Evolutionary conservation across 2,329 filamentous ascomycete species (phyloP), one percentile per base, ranked within the genome.

Genomic region (Microascus cirrosus): DNA sequence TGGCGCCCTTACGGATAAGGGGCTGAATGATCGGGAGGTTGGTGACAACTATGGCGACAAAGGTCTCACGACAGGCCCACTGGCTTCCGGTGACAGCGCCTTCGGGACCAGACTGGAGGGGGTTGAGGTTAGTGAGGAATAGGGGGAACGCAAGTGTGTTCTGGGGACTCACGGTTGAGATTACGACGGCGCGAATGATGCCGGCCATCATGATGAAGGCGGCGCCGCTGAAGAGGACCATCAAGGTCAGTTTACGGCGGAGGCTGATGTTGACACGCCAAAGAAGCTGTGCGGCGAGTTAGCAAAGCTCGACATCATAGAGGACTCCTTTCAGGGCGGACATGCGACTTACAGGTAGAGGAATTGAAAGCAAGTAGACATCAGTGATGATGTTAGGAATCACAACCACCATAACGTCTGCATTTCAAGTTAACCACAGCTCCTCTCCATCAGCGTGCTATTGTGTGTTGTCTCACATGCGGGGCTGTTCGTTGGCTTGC

Each of bases 401-500:
- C n/a, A 24, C 45, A 24, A 20, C n/a, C n/a, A 50, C 45, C 45
- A 50, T 11, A 3, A 50, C 45, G 13, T 50, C 45, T 50, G 45
- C 24, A 10, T 8, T n/a, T 4, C 8, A 22, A 24, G 45, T 50
- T 24, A 50, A 20, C 45, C 28, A 8, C 28, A 8, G 28, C 28
- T 8, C 28, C 4, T 4, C 20, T 50, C 6, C 45, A 22, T 8
- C 45, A 13, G 20, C 4, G n/a, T 51, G 76, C 70, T 74, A 1
- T 62, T 57, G 54, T 75, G 78, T n/a, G 10, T 73, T 73, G 24
- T 77, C 75, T 0, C 73, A 72, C 13, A 73, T 39, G 0, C 52
- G 36, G 15, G 39, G 58, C n/a, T 25, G 22, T 50, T 50, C 59
- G 66, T 55, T 1, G 18, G 45, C 20, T 10, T 22, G 45, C 45